phyloP scores from a whole-genome alignment of 2,329 filamentous ascomycete species.

The Xylariaceae sp. region DNA sequence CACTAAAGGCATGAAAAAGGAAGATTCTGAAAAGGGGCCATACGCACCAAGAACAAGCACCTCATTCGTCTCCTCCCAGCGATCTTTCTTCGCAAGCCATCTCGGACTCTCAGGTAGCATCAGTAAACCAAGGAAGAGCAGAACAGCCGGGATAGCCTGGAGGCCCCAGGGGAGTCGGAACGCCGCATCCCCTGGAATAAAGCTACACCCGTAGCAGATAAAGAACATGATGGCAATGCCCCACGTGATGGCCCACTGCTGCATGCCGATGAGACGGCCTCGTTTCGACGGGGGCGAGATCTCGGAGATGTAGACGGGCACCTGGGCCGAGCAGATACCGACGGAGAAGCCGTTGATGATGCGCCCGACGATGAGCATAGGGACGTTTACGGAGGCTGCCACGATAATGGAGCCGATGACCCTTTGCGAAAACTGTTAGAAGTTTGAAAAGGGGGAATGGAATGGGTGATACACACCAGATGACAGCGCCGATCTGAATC shows the following conservation, averaged over 20 bases:
- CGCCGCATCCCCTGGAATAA: constrained; percentile 38
- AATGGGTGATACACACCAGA: constrained; percentile 40
- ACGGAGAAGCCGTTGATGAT: constrained; percentile 67
- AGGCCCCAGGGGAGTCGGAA: constrained; percentile 49
- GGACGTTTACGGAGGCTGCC: constrained; percentile 43
- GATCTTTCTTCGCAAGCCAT: constrained; percentile 46
- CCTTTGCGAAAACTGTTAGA: constrained; percentile 32
- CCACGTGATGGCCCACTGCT: constrained; percentile 44
- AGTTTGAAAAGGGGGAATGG: not conserved
- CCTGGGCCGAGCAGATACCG: constrained; percentile 67
- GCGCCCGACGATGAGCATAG: constrained; percentile 61
- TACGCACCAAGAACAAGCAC: constrained; percentile 40
- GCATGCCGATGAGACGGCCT: constrained; percentile 40
- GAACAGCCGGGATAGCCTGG: constrained; percentile 41
- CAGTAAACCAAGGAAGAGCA: constrained; percentile 39
- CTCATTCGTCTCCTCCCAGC: constrained; percentile 40
- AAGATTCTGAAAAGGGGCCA: not conserved
- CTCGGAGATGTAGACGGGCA: constrained; percentile 66
- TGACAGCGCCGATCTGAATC: constrained; percentile 45
- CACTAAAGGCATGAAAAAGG: too few relatives aligned
- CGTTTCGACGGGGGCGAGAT: constrained; percentile 46
- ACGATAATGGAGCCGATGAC: constrained; percentile 43
- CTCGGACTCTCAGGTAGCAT: constrained; percentile 46
- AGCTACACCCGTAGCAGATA: constrained; percentile 43
- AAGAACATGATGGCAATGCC: constrained; percentile 46